These are phyloP conservation scores for Lagerstroemia speciosa DNA, from an alignment of 345 rosid species.

Conservation along the genomic window DNA sequence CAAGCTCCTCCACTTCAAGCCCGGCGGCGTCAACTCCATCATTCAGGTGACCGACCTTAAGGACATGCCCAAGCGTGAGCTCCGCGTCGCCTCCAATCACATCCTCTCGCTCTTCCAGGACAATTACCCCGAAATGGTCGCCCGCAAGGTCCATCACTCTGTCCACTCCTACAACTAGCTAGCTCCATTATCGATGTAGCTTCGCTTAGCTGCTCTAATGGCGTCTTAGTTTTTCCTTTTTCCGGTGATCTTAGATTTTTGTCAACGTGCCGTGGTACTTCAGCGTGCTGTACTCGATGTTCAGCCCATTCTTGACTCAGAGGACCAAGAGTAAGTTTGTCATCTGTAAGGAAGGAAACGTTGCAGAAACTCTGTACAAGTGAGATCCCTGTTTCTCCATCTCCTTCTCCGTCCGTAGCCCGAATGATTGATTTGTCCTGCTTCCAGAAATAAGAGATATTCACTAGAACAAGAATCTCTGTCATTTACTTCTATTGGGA, in stretches of 20 bases:
- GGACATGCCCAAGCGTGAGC: conserved; percentile 94
- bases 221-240: too few relatives aligned
- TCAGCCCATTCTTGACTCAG: conserved; percentile 88
- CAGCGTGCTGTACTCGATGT: conserved; percentile 70
- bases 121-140: conserved; percentile 99
- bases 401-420: background rate
- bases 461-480: background rate
- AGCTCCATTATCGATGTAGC: background rate
- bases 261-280: conserved; percentile 99
- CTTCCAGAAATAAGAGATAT: background rate
- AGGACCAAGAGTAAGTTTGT: conserved; percentile 97
- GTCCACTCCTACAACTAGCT: too few relatives aligned
- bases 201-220: background rate
- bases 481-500: background rate
- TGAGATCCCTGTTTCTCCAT: too few relatives aligned
- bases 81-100: conserved; percentile 79
- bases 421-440: background rate
- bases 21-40: conserved; percentile 86
- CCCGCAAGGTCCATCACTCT: conserved; percentile 57
- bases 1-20: conserved; percentile 65
- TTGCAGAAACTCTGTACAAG: conserved; percentile 96
- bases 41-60: conserved; percentile 95
- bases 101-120: conserved; percentile 91
- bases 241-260: conserved; percentile 44
- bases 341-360: conserved; percentile 78